Conservation (phyloP, 352 stramenopile species). For the Pythium sukuiense region DNA sequence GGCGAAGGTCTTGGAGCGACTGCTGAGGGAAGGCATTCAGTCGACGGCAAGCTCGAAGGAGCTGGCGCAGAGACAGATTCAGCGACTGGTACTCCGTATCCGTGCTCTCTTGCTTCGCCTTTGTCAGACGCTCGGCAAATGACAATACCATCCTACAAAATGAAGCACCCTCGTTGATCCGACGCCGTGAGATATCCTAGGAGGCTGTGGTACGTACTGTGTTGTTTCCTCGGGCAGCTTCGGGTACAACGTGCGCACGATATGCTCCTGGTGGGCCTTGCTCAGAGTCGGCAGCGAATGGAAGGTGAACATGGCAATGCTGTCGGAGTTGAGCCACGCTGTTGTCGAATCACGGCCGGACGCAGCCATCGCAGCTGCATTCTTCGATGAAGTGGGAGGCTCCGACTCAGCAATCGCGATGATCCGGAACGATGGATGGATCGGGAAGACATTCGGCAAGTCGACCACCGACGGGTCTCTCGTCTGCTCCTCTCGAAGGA, state of each 20-base stretch:
- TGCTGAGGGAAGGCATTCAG: conserved; percentile 68
- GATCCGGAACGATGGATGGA: conserved; percentile 90
- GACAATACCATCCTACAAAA: conserved; percentile 44
- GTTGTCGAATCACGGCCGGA: conserved; percentile 46
- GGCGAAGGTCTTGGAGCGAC: conserved; percentile 59
- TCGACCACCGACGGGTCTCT: conserved; percentile 19
- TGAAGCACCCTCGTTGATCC: neutral
- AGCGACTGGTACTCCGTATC: conserved; percentile 53
- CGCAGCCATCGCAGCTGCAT: conserved; percentile 21
- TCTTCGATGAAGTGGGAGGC: conserved; percentile 33
- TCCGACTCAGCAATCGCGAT: conserved; percentile 80
- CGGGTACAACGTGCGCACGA: conserved; percentile 56
- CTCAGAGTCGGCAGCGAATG: conserved; percentile 50
- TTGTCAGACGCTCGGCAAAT: conserved; percentile 55
- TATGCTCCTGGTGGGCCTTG: conserved; percentile 41
- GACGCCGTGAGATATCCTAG: neutral
- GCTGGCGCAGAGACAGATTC: conserved; percentile 63
- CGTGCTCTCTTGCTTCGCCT: conserved; percentile 39
- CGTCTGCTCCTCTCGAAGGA: conserved; percentile 29
- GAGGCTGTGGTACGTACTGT: conserved; percentile 34
- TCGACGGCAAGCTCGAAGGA: conserved; percentile 63
- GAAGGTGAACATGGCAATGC: conserved; percentile 80
- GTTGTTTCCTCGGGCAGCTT: conserved; percentile 52
- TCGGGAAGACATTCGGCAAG: conserved; percentile 45
- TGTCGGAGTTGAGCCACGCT: conserved; percentile 76